phyloP scores from a whole-genome alignment of 768 basidiomycete genomes.

The Clavaria fumosa region DNA sequence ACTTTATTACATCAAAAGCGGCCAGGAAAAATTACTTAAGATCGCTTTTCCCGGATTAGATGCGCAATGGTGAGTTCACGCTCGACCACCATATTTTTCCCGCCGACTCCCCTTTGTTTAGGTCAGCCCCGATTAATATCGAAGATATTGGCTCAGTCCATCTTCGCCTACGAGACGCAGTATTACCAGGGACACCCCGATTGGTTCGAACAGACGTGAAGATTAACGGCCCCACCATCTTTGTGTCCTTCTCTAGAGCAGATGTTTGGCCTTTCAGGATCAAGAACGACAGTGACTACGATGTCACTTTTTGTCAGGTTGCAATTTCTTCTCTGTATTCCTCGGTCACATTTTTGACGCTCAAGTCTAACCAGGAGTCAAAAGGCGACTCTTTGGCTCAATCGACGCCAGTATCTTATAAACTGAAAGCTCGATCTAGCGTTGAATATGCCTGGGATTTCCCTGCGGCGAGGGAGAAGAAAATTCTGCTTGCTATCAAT shows the following conservation, averaged over 20 bases:
- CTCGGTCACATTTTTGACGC: conserved; percentile 32
- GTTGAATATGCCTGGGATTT: conserved; percentile 85
- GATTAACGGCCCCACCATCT: conserved; percentile 79
- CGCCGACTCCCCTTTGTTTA: no score
- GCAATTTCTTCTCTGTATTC: no score
- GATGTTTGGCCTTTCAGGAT: conserved; percentile 83
- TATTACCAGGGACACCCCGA: conserved; percentile 21
- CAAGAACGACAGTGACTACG: conserved; percentile 74
- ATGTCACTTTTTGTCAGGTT: conserved; percentile 57
- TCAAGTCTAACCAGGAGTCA: conserved; percentile 23
- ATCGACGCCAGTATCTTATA: conserved; percentile 36
- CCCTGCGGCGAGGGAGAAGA: conserved; percentile 74
- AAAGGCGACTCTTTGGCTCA: conserved; percentile 21
- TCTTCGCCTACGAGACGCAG: conserved; percentile 44
- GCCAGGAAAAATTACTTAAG: conserved; percentile 61
- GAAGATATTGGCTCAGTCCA: conserved; percentile 80
- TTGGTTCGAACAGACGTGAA: conserved; percentile 66
- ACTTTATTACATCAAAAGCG: conserved; percentile 49
- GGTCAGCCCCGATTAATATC: conserved; percentile 88
- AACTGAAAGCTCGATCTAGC: conserved; percentile 36
- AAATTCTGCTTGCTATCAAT: conserved; percentile 49
- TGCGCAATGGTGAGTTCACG: conserved; percentile 51
- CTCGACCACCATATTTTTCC: not conserved
- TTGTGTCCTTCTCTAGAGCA: conserved; percentile 56
- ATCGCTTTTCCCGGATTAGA: conserved; percentile 79